Conservation (phyloP, 768 basidiomycete genomes). For the Trametes maxima region DNA sequence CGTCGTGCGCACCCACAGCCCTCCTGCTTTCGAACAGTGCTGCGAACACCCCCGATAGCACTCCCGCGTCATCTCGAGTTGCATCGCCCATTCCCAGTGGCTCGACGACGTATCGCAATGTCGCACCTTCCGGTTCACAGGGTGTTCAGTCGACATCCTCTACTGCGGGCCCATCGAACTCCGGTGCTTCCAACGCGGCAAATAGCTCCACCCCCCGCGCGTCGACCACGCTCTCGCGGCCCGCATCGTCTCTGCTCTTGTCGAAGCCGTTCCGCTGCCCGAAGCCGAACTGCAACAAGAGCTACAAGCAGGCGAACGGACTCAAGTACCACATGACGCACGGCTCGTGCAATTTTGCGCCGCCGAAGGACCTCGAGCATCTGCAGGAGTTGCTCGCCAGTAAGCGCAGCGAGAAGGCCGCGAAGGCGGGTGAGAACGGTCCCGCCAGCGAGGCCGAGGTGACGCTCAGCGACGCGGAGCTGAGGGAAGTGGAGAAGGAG, state of each 20-base stretch:
- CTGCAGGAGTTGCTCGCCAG: slow-evolving; percentile 69
- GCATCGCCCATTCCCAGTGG: slow-evolving; percentile 34
- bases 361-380: slow-evolving; percentile 81
- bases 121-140: slow-evolving; percentile 22
- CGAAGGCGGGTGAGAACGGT: slow-evolving; percentile 16
- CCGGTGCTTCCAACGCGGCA: slow-evolving; percentile 26
- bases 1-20: slow-evolving; percentile 63
- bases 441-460: slow-evolving; percentile 33
- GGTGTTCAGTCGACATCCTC: slow-evolving; percentile 32
- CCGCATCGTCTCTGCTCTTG: slow-evolving; percentile 62
- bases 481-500: slow-evolving; percentile 77
- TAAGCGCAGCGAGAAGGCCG: slow-evolving; percentile 43
- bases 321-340: slow-evolving; percentile 95
- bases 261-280: slow-evolving; percentile 93
- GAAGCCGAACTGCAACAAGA: slow-evolving; percentile 93
- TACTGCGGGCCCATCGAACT: slow-evolving; percentile 26
- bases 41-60: slow-evolving; percentile 48
- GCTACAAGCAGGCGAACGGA: slow-evolving; percentile 94
- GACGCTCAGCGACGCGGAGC: slow-evolving; percentile 53
- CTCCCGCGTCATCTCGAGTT: slow-evolving; percentile 52
- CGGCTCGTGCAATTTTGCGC: slow-evolving; percentile 91
- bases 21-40: slow-evolving; percentile 55
- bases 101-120: slow-evolving; percentile 23
- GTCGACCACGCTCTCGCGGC: slow-evolving; percentile 50
- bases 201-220: slow-evolving; percentile 38